Conservation (phyloP, 2,329 filamentous ascomycete species). For the Hypoxylon sp. region DNA sequence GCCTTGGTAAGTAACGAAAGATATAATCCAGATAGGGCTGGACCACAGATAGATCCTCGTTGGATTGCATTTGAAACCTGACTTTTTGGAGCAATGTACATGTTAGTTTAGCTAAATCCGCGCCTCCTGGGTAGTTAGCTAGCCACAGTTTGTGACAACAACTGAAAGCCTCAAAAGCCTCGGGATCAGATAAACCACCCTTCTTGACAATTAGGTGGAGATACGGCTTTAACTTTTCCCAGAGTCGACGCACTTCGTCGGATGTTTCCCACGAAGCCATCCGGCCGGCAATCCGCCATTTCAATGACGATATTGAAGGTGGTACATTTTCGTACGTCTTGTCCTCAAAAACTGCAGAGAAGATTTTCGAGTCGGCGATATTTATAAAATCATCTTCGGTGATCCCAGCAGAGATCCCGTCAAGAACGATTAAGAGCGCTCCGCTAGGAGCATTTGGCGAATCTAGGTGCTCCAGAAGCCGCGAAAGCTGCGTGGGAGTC, state of each 20-base stretch:
- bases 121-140: constrained; percentile 49
- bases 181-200: constrained; percentile 39
- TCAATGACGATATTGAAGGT: constrained; percentile 47
- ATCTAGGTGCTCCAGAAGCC: constrained; percentile 56
- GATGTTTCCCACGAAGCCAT: constrained; percentile 51
- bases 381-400: constrained; percentile 54
- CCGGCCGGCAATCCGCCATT: constrained; percentile 51
- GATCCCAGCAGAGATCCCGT: constrained; percentile 58
- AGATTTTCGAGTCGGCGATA: constrained; percentile 53
- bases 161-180: constrained; percentile 52
- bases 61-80: constrained; percentile 36
- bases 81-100: constrained; percentile 48
- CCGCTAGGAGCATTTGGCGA: constrained; percentile 46
- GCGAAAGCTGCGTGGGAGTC: constrained; percentile 56
- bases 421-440: constrained; percentile 56
- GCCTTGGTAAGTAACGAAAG: constrained; percentile 49
- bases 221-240: constrained; percentile 46
- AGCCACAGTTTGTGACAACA: constrained; percentile 52
- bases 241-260: constrained; percentile 48
- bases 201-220: constrained; percentile 50
- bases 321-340: constrained; percentile 44
- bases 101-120: constrained; percentile 47
- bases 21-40: constrained; percentile 46
- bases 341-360: constrained; percentile 53
- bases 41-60: constrained; percentile 31